phyloP scores from a whole-genome alignment of 352 stramenopile species.

The Pythium periplocum region DNA sequence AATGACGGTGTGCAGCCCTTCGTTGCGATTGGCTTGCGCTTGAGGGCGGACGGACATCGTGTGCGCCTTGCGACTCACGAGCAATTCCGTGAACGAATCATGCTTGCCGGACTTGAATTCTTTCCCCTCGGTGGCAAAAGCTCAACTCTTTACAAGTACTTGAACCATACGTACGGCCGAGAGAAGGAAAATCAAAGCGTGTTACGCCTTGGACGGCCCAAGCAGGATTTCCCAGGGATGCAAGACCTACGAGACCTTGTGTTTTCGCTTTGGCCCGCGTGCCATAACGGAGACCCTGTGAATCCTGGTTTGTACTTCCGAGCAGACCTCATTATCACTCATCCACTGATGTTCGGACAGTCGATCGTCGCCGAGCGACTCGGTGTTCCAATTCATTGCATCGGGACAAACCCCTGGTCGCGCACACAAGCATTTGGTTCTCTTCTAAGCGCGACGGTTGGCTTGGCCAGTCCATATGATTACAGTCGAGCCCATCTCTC shows the following conservation, averaged over 20 bases:
- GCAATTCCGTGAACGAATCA: constrained; percentile 63
- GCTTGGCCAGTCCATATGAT: constrained; percentile 37
- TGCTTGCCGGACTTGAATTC: constrained; percentile 54
- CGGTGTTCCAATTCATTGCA: constrained; percentile 66
- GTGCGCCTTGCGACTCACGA: constrained; percentile 88
- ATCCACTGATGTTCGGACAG: constrained; percentile 61
- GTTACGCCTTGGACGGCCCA: constrained; percentile 21
- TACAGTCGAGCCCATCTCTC: constrained; percentile 38
- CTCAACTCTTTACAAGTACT: constrained; percentile 41
- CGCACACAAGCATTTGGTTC: constrained; percentile 56
- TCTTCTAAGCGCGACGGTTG: constrained; percentile 25
- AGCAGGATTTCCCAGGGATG: constrained; percentile 33
- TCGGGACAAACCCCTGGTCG: constrained; percentile 44
- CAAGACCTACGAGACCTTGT: constrained; percentile 47
- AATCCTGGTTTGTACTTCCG: constrained; percentile 41
- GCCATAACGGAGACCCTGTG: constrained; percentile 37
- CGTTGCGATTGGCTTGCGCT: constrained; percentile 60
- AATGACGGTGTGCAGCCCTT: constrained; percentile 68
- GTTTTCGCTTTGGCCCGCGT: constrained; percentile 56
- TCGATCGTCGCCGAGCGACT: constrained; percentile 60
- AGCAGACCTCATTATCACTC: constrained; percentile 63
- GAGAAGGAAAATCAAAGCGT: constrained; percentile 28
- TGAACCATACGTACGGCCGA: constrained; percentile 33
- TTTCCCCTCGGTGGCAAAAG: constrained; percentile 54
- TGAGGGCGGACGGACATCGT: constrained; percentile 81